Evolutionary conservation across 192 early-diverging fungal genomes (phyloP).

Genomic region (Phlyctochytrium planicorne): DNA sequence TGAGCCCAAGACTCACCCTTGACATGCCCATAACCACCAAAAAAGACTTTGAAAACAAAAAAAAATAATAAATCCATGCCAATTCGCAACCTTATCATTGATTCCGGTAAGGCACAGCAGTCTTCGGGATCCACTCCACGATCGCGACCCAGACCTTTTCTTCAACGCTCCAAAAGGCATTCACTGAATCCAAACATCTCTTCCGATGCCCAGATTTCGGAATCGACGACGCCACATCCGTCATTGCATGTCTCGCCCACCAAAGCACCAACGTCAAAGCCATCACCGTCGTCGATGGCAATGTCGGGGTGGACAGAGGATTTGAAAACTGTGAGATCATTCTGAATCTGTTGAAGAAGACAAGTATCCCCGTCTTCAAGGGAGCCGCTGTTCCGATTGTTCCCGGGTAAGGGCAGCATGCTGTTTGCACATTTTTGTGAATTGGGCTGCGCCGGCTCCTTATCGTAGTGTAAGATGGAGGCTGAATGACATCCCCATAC

Average conservation of each 20-base stretch:
- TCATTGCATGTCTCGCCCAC: slow-evolving; percentile 31
- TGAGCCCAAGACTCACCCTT: too few relatives aligned
- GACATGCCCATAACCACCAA: too few relatives aligned
- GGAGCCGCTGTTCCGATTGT: slow-evolving; percentile 40
- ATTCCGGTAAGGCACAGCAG: not conserved
- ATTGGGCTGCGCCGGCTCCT: too few relatives aligned
- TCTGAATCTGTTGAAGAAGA: slow-evolving; percentile 8
- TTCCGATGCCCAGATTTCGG: slow-evolving; percentile 43
- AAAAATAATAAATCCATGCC: too few relatives aligned
- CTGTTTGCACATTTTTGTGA: slow-evolving; percentile 3
- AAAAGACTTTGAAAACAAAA: too few relatives aligned
- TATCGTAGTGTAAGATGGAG: too few relatives aligned
- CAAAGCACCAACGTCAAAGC: slow-evolving; percentile 20
- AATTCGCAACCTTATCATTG: not conserved
- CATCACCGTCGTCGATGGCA: slow-evolving; percentile 46
- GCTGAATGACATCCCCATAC: too few relatives aligned
- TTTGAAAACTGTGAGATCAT: slow-evolving; percentile 25
- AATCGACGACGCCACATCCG: slow-evolving; percentile 42
- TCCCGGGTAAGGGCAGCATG: slow-evolving; percentile 27
- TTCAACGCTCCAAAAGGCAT: not conserved
- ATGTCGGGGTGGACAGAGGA: slow-evolving; percentile 29
- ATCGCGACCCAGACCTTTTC: not conserved
- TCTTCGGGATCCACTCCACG: not conserved
- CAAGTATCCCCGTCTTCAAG: slow-evolving; percentile 32
- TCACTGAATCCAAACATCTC: not conserved